Base-by-base conservation (phyloP, 2,329 filamentous ascomycete genomes). In the Dactylellina drechsleri region DNA sequence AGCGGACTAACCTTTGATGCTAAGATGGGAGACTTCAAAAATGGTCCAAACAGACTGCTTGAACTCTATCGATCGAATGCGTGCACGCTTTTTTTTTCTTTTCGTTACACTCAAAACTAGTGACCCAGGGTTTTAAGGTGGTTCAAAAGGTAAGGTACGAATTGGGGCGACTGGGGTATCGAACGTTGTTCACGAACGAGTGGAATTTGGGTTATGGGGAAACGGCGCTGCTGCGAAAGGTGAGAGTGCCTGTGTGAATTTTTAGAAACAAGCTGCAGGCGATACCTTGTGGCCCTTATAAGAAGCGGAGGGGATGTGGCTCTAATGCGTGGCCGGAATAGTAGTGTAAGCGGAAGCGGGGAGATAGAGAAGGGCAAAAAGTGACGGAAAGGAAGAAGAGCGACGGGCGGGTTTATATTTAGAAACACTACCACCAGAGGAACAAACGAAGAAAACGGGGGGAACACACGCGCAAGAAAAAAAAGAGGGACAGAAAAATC, bases 361-460 rank as follows among this genome's bases (percentile, higher is more conserved):
- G 70, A 74, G 70, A 67, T 57, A 64, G 43, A 43, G 36, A 60
- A 64, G 53, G 56, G 47, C 49, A 66, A 67, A 62, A 73, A 36
- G 10, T 2, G 31, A 36, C 31, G 31, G 57, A 59, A 57, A 73
- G 61, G 40, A 54, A 36, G 52, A 59, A 74, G 70, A 74, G 70
- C 70, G 70, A 74, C 70, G 61, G 70, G 70, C 20, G 67, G 70
- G 70, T 74, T 74, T 74, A 74, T 74, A 74, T 74, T 74, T 74
- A 74, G 70, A 74, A 74, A 74, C 70, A 74, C 56, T 49, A 56
- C 53, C 23, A 40, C 54, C 49, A 59, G 36, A 43, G 41, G 43
- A 47, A 50, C 36, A 56, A 28, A 31, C 15, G 31, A 53, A 61
- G 58, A 31, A 49, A 61, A 52, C 49, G 40, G 60, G 54, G 59